Percentiles rank a stretch among this genome's conserved stretches.
Evolutionary conservation across 805 yeast species (phyloP).

Genomic region (Candida sonorensis): DNA sequence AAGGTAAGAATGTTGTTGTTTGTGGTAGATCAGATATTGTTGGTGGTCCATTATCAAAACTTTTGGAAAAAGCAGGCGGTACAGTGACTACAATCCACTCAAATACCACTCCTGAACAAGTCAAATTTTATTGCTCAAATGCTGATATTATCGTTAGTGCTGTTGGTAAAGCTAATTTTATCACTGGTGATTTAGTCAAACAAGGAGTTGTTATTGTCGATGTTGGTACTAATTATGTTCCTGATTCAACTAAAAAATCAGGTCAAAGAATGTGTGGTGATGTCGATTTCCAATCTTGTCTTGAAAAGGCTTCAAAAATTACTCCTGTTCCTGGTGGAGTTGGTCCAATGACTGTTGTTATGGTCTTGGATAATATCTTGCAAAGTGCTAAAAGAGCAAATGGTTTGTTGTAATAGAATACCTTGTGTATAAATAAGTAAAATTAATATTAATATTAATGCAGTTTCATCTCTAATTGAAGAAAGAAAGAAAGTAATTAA

Average conservation of each 20-base stretch:
- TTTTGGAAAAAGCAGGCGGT: slow-evolving; percentile 71
- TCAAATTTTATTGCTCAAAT: slow-evolving; percentile 38
- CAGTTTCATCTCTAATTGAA: too few relatives aligned
- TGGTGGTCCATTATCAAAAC: slow-evolving; percentile 86
- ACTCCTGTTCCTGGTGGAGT: slow-evolving; percentile 99
- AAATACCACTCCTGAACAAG: slow-evolving; percentile 53
- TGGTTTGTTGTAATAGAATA: slow-evolving; percentile 12
- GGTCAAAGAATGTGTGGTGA: slow-evolving; percentile 92
- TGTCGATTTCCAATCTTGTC: slow-evolving; percentile 72
- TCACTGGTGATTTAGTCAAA: slow-evolving; percentile 85
- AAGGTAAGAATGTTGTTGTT: slow-evolving; percentile 86
- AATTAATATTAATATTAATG: too few relatives aligned
- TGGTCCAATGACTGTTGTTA: slow-evolving; percentile 98
- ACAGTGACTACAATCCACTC: slow-evolving; percentile 90
- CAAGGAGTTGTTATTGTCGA: slow-evolving; percentile 81
- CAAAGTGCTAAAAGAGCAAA: slow-evolving; percentile 51
- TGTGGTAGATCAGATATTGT: slow-evolving; percentile 95
- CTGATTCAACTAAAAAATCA: slow-evolving; percentile 65
- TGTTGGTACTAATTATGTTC: slow-evolving; percentile 89
- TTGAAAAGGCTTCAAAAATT: slow-evolving; percentile 55
- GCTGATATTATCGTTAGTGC: slow-evolving; percentile 94
- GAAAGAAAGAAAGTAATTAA: too few relatives aligned
- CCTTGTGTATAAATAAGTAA: too few relatives aligned
- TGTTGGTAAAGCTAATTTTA: slow-evolving; percentile 78
- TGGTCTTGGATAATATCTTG: slow-evolving; percentile 80